phyloP scores from a whole-genome alignment of 768 basidiomycete species.

The Boletellus sp. region DNA sequence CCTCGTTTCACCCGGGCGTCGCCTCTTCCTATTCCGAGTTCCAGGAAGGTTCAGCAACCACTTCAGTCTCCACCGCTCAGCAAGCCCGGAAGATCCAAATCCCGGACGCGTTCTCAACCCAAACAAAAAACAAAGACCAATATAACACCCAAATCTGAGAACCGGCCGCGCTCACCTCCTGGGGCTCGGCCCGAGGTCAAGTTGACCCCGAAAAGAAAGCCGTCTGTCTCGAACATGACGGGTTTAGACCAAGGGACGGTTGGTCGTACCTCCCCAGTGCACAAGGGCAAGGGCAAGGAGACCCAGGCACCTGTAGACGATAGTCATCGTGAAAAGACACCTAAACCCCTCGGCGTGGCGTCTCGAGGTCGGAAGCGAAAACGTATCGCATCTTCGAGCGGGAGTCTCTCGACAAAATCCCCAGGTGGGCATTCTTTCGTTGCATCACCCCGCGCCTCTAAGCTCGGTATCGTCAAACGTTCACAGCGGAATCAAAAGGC shows the following conservation, averaged over 20 bases:
- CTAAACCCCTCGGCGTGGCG: slow-evolving; percentile 8
- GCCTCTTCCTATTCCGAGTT: slow-evolving; percentile 1
- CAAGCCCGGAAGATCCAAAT: slow-evolving; percentile 10
- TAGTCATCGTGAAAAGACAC: slow-evolving; percentile 4
- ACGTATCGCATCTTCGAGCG: slow-evolving; percentile 17
- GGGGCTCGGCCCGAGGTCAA: slow-evolving; percentile 4
- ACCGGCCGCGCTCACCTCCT: slow-evolving; percentile 2
- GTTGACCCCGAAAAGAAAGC: slow-evolving; percentile 5
- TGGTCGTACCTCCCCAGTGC: neutral
- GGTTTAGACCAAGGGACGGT: slow-evolving; percentile 2
- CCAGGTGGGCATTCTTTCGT: slow-evolving; percentile 20
- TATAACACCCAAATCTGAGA: slow-evolving; percentile 1
- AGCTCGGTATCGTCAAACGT: slow-evolving; percentile 6
- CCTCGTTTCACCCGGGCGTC: slow-evolving; percentile 11
- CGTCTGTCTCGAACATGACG: neutral
- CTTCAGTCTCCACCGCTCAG: slow-evolving; percentile 16
- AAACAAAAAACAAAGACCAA: slow-evolving; percentile 1
- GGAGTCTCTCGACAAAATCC: slow-evolving; percentile 5
- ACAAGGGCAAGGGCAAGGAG: slow-evolving; percentile 22
- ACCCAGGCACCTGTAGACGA: neutral
- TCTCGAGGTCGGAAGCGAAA: slow-evolving; percentile 24
- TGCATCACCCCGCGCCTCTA: slow-evolving; percentile 2
- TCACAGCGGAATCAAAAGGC: slow-evolving; percentile 6
- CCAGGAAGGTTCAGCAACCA: slow-evolving; percentile 4
- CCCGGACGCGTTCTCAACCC: slow-evolving; percentile 6